Conservation (phyloP, 257 asterid genomes). For the Solanum dulcamara region DNA sequence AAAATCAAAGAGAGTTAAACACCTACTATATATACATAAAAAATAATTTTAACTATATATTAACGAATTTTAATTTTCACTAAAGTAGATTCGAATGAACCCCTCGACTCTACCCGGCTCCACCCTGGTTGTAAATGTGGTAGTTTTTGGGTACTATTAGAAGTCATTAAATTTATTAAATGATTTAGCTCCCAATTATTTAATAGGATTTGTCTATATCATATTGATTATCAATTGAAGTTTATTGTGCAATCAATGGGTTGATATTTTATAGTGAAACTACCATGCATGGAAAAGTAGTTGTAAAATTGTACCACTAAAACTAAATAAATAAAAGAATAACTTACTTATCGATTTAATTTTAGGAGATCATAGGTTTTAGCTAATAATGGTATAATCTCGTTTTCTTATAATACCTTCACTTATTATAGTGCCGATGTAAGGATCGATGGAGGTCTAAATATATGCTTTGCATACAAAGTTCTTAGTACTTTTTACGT, state of each 20-base stretch:
- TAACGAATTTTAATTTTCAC: too few relatives aligned
- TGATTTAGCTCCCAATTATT: not conserved
- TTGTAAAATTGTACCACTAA: not conserved
- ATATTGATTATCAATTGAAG: not conserved
- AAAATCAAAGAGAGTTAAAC: too few relatives aligned
- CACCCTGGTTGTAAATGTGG: not conserved
- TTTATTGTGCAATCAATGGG: not conserved
- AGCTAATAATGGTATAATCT: too few relatives aligned
- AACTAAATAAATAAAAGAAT: not conserved
- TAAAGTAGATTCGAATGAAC: not conserved
- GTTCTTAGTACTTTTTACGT: too few relatives aligned
- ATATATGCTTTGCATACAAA: too few relatives aligned
- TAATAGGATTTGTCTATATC: not conserved
- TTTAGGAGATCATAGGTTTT: too few relatives aligned
- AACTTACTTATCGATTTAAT: too few relatives aligned
- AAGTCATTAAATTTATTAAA: not conserved
- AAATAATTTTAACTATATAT: not conserved
- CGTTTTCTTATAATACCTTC: too few relatives aligned
- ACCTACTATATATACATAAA: not conserved
- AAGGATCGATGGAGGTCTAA: too few relatives aligned
- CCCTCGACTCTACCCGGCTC: not conserved
- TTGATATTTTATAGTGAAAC: not conserved
- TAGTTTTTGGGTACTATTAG: not conserved
- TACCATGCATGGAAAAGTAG: not conserved
- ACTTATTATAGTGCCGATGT: too few relatives aligned